phyloP scores from a whole-genome alignment of 352 stramenopile species.

The Globisporangium spinosum region DNA sequence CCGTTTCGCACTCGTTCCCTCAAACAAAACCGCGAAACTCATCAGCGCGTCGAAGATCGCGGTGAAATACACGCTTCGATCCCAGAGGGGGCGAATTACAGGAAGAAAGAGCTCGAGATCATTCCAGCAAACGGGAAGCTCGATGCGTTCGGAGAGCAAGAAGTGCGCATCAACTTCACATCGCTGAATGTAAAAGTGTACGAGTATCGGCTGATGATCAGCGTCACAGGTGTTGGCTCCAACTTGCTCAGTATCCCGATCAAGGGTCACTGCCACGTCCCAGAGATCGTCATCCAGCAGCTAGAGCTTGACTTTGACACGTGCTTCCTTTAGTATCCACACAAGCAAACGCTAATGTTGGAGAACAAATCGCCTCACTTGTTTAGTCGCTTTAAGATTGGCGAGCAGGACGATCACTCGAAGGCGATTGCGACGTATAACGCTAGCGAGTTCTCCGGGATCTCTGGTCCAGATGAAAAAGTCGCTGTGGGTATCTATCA shows the following conservation, averaged over 20 bases:
- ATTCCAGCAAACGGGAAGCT: conserved; percentile 69
- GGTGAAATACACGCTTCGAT: conserved; percentile 90
- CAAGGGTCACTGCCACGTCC: conserved; percentile 84
- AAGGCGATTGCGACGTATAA: conserved; percentile 79
- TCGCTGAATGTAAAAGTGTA: conserved; percentile 89
- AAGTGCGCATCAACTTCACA: conserved; percentile 87
- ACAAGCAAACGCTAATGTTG: conserved; percentile 82
- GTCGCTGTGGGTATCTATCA: conserved; percentile 77
- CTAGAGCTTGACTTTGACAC: conserved; percentile 86
- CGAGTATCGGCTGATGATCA: conserved; percentile 90
- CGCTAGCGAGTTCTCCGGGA: conserved; percentile 52
- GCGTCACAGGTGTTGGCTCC: conserved; percentile 88
- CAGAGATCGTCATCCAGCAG: conserved; percentile 59
- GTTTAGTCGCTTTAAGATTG: conserved; percentile 85
- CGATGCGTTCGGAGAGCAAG: conserved; percentile 70
- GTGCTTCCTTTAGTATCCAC: conserved; percentile 91
- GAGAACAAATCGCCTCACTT: conserved; percentile 85
- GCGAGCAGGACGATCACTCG: conserved; percentile 88
- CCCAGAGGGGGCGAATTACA: conserved; percentile 89
- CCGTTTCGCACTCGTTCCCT: conserved; percentile 90
- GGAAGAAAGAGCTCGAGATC: conserved; percentile 90
- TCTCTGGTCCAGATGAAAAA: conserved; percentile 54
- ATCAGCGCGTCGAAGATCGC: conserved; percentile 93
- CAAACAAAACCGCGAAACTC: conserved; percentile 74
- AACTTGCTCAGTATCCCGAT: conserved; percentile 89